A percentile compares a stretch with the other conserved stretches of the same genome.
Evolutionary conservation across 441 rosid genomes (phyloP).

Genomic region (Corymbia calophylla): DNA sequence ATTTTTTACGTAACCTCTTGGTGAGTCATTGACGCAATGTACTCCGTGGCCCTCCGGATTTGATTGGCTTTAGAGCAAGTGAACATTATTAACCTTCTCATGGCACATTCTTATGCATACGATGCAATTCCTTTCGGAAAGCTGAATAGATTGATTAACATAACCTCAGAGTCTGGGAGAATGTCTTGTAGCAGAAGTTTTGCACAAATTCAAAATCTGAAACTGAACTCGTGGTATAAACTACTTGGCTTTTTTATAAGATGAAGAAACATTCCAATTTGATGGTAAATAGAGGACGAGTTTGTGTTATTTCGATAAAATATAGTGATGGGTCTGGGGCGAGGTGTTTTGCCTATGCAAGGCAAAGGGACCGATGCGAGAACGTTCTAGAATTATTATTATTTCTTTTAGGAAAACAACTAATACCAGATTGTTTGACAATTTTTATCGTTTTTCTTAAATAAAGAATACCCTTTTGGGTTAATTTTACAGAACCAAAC

Average conservation of each 20-base stretch:
- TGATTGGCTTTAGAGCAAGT: not conserved
- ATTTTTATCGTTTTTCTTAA: no score
- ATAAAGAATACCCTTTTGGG: not conserved
- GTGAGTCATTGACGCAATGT: not conserved
- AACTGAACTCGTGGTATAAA: not conserved
- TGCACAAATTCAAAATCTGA: not conserved
- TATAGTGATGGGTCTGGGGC: not conserved
- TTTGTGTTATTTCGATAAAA: not conserved
- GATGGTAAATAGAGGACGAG: rapidly evolving
- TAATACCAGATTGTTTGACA: not conserved
- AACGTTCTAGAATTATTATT: not conserved
- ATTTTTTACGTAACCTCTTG: not conserved
- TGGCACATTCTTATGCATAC: not conserved
- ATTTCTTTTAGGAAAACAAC: no score
- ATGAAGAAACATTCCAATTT: rapidly evolving
- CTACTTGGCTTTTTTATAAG: no score
- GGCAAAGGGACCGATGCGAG: not conserved
- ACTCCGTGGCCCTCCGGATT: not conserved
- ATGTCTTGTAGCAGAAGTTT: not conserved
- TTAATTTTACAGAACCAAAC: not conserved
- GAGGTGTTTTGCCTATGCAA: not conserved
- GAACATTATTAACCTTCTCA: not conserved
- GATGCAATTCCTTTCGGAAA: not conserved
- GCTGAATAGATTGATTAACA: not conserved
- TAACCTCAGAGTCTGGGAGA: not conserved